Percentiles rank a stretch among this genome's conserved stretches.
Conservation (phyloP, 2,329 filamentous ascomycete species). For the Davidsoniella australis region DNA sequence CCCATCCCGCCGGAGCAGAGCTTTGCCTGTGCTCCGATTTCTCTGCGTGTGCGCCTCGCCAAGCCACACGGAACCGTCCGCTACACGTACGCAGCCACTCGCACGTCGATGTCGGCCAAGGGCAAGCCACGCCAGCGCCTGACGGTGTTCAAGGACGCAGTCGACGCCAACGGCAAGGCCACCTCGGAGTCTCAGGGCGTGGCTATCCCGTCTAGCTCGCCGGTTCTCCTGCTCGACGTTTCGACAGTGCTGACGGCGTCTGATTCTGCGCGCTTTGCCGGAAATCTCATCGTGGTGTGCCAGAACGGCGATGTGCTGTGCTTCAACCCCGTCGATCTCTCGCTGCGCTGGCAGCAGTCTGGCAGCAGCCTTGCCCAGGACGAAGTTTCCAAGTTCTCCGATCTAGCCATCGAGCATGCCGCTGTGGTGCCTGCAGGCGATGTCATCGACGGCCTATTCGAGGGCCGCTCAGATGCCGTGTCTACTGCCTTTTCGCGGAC, state of each 20-base stretch:
- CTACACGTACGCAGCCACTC: constrained; percentile 44
- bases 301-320: constrained; percentile 43
- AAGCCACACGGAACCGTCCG: constrained; percentile 32
- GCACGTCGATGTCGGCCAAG: constrained; percentile 21
- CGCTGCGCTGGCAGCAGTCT: constrained; percentile 30
- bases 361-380: constrained; percentile 27
- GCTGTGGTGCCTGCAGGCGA: constrained; percentile 29
- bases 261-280: constrained; percentile 3
- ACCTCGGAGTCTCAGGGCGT: constrained; percentile 32
- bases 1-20: constrained; percentile 47
- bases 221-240: constrained; percentile 16
- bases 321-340: constrained; percentile 32
- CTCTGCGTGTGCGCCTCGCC: constrained; percentile 34
- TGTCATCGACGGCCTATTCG: constrained; percentile 37
- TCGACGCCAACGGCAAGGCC: constrained; percentile 33
- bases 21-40: constrained; percentile 45
- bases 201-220: constrained; percentile 23
- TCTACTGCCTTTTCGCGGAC: constrained; percentile 11
- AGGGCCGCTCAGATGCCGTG: constrained; percentile 29
- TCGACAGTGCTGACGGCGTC: constrained; percentile 8
- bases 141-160: constrained; percentile 41
- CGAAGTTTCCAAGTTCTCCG: constrained; percentile 17
- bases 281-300: constrained; percentile 35
- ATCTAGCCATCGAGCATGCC: constrained; percentile 32
- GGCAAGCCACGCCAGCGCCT: constrained; percentile 27